Percentiles rank a stretch among this genome's conserved stretches.
Evolutionary conservation across 306 rosid genomes (phyloP).

Genomic region (Acacia melanoxylon): DNA sequence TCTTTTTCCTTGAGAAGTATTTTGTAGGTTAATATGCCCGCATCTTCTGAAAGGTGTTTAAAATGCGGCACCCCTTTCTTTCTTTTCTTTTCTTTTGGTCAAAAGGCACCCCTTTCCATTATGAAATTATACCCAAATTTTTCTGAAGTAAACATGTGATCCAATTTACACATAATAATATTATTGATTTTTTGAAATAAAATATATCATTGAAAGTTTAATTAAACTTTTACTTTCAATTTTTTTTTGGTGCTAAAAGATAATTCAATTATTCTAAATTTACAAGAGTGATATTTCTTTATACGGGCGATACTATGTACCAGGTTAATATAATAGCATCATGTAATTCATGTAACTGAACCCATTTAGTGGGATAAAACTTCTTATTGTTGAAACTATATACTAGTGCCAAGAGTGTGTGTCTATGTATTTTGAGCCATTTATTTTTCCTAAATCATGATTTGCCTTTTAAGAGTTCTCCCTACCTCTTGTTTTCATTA

Average conservation of each 20-base stretch:
- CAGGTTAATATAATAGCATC: too few species aligned
- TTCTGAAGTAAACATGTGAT: not conserved
- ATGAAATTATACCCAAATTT: not conserved
- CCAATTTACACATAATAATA: not conserved
- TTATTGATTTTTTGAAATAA: not conserved
- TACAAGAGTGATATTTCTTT: not conserved
- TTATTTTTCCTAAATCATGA: not conserved
- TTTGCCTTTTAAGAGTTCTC: not conserved
- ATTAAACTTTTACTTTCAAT: not conserved
- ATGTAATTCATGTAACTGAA: too few species aligned
- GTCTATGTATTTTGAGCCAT: not conserved
- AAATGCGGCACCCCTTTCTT: not conserved
- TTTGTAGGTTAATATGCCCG: not conserved
- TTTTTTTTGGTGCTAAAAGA: not conserved
- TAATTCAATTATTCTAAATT: not conserved
- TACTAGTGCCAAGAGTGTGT: too few species aligned
- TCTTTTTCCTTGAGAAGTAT: not conserved
- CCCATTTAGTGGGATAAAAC: too few species aligned
- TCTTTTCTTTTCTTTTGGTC: too few species aligned
- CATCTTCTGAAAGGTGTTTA: not conserved
- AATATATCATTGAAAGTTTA: not conserved
- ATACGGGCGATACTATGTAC: too few species aligned
- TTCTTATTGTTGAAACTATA: too few species aligned
- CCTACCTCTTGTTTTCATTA: not conserved
- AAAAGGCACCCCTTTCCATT: not conserved